A percentile compares a stretch with the other conserved stretches of the same genome.
Conservation (phyloP, 2,329 filamentous ascomycete species). For the Ustilaginoidea virens region DNA sequence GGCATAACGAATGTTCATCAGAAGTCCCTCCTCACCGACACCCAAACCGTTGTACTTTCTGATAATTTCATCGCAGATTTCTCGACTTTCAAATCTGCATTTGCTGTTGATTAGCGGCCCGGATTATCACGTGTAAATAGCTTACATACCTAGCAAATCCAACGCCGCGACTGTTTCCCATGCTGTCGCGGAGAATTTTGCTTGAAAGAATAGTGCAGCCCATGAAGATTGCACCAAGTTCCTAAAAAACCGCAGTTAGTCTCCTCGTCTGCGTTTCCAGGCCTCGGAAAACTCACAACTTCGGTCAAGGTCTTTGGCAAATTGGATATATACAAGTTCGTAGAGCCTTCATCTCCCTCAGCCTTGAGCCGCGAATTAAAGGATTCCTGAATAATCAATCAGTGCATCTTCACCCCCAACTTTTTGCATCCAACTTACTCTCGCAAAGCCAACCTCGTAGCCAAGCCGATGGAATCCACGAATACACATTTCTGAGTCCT, state of each 20-base stretch:
- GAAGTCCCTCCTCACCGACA: slow-evolving; percentile 62
- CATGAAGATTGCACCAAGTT: slow-evolving; percentile 63
- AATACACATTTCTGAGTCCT: slow-evolving; percentile 89
- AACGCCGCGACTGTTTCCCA: slow-evolving; percentile 89
- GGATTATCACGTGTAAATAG: not conserved
- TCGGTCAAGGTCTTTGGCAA: slow-evolving; percentile 86
- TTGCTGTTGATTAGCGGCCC: too few relatives aligned
- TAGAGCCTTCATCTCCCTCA: slow-evolving; percentile 75
- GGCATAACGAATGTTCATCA: slow-evolving; percentile 89
- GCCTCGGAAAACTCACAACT: slow-evolving; percentile 41
- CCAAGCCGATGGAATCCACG: slow-evolving; percentile 86
- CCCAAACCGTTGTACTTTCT: slow-evolving; percentile 67
- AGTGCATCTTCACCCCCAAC: slow-evolving; percentile 7
- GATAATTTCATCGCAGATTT: slow-evolving; percentile 83
- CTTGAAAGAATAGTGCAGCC: slow-evolving; percentile 78
- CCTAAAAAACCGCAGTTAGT: slow-evolving; percentile 26
- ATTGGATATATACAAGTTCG: slow-evolving; percentile 96
- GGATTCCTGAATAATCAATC: slow-evolving; percentile 51
- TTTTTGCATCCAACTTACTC: slow-evolving; percentile 36
- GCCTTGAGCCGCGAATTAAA: slow-evolving; percentile 98
- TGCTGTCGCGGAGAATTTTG: slow-evolving; percentile 83
- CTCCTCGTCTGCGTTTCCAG: not conserved
- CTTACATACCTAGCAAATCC: slow-evolving; percentile 76
- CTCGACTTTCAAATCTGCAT: slow-evolving; percentile 80
- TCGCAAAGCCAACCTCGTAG: slow-evolving; percentile 94